These are phyloP conservation scores for Penicillium paradoxum DNA, from an alignment of 495 filamentous ascomycete species.

Conservation along the genomic window DNA sequence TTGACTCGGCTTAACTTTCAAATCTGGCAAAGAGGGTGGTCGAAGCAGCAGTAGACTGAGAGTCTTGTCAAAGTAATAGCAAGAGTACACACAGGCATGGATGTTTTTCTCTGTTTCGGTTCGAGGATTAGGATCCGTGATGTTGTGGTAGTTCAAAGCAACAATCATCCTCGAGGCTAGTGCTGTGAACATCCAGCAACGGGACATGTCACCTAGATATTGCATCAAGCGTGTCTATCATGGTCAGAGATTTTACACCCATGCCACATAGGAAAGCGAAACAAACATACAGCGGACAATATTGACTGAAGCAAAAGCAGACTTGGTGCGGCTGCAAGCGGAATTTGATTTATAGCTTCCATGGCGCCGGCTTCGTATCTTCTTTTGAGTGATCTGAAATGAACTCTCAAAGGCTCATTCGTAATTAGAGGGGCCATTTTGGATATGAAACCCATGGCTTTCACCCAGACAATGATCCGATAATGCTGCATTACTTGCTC, in stretches of 20 bases:
- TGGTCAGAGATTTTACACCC: background rate
- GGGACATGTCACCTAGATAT: constrained; percentile 24
- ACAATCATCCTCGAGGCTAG: constrained; percentile 24
- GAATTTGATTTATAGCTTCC: constrained; percentile 18
- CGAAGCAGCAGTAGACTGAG: constrained; percentile 35
- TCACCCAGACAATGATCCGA: constrained; percentile 22
- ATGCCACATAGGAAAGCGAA: background rate
- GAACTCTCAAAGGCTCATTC: constrained; percentile 14
- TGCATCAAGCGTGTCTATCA: constrained; percentile 25
- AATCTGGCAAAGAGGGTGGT: constrained; percentile 28
- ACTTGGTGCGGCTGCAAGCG: constrained; percentile 22
- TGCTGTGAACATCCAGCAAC: constrained; percentile 26
- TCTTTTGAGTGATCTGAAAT: constrained; percentile 21
- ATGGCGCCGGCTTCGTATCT: constrained; percentile 21
- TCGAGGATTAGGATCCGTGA: constrained; percentile 14
- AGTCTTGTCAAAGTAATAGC: constrained; percentile 34
- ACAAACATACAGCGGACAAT: constrained; percentile 24
- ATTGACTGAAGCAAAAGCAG: constrained; percentile 25
- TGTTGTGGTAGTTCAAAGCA: constrained; percentile 27
- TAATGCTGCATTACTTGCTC: constrained; percentile 22
- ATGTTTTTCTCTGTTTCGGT: constrained; percentile 23
- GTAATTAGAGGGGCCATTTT: constrained; percentile 20
- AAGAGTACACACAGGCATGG: constrained; percentile 24
- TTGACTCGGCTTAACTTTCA: constrained; percentile 20
- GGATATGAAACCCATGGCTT: constrained; percentile 21